Percentiles rank a stretch among this genome's conserved stretches.
Evolutionary conservation across 2,329 filamentous ascomycete species (phyloP).

Genomic region (Botrytis galanthina): DNA sequence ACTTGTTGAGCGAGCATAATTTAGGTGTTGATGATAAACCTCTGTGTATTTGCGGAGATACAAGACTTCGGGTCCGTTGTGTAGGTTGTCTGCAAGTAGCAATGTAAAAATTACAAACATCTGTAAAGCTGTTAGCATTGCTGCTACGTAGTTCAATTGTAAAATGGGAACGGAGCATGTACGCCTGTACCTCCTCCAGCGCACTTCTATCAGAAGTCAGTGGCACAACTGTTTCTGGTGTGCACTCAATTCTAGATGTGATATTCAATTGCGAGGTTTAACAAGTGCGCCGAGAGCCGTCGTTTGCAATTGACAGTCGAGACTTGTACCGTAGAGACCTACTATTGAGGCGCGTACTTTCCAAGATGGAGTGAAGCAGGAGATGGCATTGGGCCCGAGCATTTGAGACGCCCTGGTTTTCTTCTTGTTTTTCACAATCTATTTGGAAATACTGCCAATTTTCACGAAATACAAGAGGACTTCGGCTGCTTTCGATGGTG

Average conservation of each 20-base stretch:
- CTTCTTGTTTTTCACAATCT: not conserved
- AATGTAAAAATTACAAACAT: not conserved
- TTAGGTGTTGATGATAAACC: not conserved
- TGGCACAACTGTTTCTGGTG: not conserved
- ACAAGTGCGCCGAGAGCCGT: not conserved
- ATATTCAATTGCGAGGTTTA: not conserved
- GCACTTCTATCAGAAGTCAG: too few species aligned
- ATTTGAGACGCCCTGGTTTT: too few species aligned
- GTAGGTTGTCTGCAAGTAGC: not conserved
- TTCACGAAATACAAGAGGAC: not conserved
- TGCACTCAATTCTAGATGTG: too few species aligned
- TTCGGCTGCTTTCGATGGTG: too few species aligned
- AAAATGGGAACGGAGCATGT: not conserved
- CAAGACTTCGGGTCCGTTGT: not conserved
- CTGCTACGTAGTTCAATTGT: not conserved
- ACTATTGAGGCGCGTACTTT: not conserved
- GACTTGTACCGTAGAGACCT: not conserved
- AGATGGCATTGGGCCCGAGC: not conserved
- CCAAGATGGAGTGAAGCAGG: too few species aligned
- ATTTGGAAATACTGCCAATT: accelerated
- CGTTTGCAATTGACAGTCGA: not conserved
- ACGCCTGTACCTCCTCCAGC: not conserved
- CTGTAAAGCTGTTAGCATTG: not conserved
- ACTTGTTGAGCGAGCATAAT: not conserved
- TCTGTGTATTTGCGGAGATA: not conserved